Percentiles rank a stretch among this genome's conserved stretches.
These are phyloP conservation scores for Globisporangium emineosum DNA, from an alignment of 352 stramenopile species.

Conservation along the genomic window DNA sequence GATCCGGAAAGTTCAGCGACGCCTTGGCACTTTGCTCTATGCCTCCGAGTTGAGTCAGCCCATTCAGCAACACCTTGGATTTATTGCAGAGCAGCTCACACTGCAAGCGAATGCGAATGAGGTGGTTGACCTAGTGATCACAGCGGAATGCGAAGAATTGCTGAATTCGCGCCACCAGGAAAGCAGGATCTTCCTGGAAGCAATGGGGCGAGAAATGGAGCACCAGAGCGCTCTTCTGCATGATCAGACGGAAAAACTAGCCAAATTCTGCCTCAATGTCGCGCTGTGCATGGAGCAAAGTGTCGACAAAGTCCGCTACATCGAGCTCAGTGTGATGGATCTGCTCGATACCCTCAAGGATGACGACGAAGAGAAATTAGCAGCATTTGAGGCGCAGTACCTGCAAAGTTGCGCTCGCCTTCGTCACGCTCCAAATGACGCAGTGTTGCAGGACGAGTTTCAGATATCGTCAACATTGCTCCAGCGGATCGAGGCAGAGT, in stretches of 20 bases:
- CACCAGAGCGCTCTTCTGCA: slow-evolving; percentile 56
- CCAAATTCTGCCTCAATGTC: slow-evolving; percentile 60
- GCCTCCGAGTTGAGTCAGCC: slow-evolving; percentile 54
- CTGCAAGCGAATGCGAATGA: slow-evolving; percentile 65
- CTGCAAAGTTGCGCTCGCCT: slow-evolving; percentile 42
- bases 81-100: slow-evolving; percentile 47
- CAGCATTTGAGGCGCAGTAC: slow-evolving; percentile 50
- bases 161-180: slow-evolving; percentile 46
- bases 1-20: slow-evolving; percentile 79
- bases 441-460: slow-evolving; percentile 59
- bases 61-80: slow-evolving; percentile 52
- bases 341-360: slow-evolving; percentile 76
- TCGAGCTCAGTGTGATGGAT: slow-evolving; percentile 69
- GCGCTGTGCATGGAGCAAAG: slow-evolving; percentile 55
- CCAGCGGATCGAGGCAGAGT: slow-evolving; percentile 65
- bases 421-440: slow-evolving; percentile 70
- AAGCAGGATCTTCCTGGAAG: slow-evolving; percentile 51
- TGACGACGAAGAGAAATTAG: slow-evolving; percentile 49
- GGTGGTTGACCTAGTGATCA: slow-evolving; percentile 63
- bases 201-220: slow-evolving; percentile 49
- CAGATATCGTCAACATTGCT: slow-evolving; percentile 47
- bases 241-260: slow-evolving; percentile 51
- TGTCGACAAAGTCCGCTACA: slow-evolving; percentile 48
- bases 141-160: slow-evolving; percentile 45
- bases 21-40: slow-evolving; percentile 70